These are phyloP conservation scores for Hanseniaspora lachancei DNA, from an alignment of 805 yeast genomes.

Conservation along the genomic window DNA sequence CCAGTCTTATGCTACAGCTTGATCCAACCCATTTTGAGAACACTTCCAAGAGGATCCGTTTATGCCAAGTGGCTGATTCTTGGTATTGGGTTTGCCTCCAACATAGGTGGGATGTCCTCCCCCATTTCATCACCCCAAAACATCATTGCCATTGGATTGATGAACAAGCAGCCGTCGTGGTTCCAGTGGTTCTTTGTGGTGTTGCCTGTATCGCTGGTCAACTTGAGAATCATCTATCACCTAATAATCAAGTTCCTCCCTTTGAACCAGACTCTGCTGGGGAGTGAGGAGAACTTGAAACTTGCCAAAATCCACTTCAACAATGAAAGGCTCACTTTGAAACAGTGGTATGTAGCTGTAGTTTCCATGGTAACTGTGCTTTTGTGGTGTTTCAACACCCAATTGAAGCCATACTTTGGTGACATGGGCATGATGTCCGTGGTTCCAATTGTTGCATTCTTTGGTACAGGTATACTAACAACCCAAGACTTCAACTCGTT, in stretches of 20 bases:
- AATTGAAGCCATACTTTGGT: constrained; percentile 61
- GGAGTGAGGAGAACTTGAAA: constrained; percentile 33
- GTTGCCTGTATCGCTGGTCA: constrained; percentile 59
- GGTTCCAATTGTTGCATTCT: constrained; percentile 77
- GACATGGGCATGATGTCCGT: constrained; percentile 95
- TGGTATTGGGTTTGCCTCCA: constrained; percentile 87
- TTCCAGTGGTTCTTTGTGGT: constrained; percentile 85
- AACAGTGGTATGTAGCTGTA: constrained; percentile 60
- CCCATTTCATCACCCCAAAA: constrained; percentile 97
- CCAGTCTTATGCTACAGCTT: constrained; percentile 88
- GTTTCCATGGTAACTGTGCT: constrained; percentile 63
- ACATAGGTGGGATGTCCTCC: constrained; percentile 92
- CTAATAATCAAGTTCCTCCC: constrained; percentile 44
- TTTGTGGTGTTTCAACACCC: constrained; percentile 81
- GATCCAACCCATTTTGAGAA: constrained; percentile 77
- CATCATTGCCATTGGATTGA: constrained; percentile 74
- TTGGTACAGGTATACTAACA: constrained; percentile 76
- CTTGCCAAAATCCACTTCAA: constrained; percentile 35
- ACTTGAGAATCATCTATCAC: constrained; percentile 52
- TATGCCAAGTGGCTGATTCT: constrained; percentile 74
- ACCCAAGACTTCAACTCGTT: constrained; percentile 91
- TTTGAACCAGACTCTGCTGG: not conserved
- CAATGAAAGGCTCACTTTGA: constrained; percentile 54
- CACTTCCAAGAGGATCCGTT: constrained; percentile 62
- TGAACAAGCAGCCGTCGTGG: constrained; percentile 81